phyloP scores from a whole-genome alignment of 2,329 filamentous ascomycete genomes.

The Plenodomus tracheiphilus region DNA sequence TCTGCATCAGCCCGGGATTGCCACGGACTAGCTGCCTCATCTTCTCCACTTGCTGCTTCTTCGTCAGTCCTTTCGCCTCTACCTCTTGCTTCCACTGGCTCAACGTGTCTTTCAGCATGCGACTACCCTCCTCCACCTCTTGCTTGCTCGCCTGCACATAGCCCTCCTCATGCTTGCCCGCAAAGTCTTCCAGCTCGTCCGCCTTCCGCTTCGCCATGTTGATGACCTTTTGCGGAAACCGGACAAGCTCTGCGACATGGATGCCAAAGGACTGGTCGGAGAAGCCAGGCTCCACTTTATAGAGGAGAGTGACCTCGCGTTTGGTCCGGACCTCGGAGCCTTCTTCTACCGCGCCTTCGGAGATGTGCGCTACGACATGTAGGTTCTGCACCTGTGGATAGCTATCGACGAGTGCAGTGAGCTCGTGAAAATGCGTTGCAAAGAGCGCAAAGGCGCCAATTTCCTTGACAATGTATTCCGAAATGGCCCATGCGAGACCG shows the following conservation, averaged over 20 bases:
- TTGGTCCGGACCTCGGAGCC: conserved; percentile 44
- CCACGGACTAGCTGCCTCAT: conserved; percentile 78
- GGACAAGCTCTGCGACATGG: conserved; percentile 93
- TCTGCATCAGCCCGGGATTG: conserved; percentile 66
- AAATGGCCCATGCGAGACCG: conserved; percentile 98
- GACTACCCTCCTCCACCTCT: conserved; percentile 87
- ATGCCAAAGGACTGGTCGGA: conserved; percentile 98
- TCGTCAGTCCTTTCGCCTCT: conserved; percentile 60
- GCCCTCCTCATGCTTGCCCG: conserved; percentile 68
- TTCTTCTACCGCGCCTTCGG: conserved; percentile 54
- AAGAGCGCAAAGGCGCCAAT: conserved; percentile 95
- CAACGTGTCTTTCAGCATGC: conserved; percentile 80
- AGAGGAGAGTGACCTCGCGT: conserved; percentile 87
- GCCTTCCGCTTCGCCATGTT: conserved; percentile 99
- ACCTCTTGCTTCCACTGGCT: conserved; percentile 79
- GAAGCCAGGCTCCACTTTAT: conserved; percentile 93
- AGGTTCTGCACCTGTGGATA: conserved; percentile 89
- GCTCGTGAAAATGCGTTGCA: conserved; percentile 97
- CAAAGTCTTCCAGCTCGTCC: conserved; percentile 96
- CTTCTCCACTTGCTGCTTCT: conserved; percentile 72
- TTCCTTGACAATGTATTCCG: conserved; percentile 93
- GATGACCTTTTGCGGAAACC: conserved; percentile 95
- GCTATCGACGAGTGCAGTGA: conserved; percentile 86
- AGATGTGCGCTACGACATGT: conserved; percentile 94
- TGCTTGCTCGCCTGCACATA: conserved; percentile 62